Base-by-base conservation (phyloP, 129 eudicot species). In the Gnaphalium uliginosum region DNA sequence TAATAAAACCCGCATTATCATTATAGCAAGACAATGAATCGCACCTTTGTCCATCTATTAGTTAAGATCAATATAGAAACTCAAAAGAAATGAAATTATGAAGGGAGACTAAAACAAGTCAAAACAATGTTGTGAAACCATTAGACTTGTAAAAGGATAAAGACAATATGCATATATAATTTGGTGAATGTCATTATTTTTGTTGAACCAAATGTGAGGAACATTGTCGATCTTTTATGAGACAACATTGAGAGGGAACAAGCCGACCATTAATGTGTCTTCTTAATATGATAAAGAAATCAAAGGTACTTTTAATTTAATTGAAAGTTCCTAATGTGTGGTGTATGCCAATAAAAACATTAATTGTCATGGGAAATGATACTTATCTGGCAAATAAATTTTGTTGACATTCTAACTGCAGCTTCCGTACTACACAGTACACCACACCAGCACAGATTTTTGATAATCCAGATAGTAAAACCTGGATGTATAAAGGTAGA, bases 211-310 rank as follows among this genome's bases (percentile, higher is more conserved):
- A 46, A 13, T 46, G 18, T 46, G 53, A 46, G 53, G 53, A 46
- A 46, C 5, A 3, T 46, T 46, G 18, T 46, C 0, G 13, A 46
- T 14, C n/a, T 46, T 46, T 46, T 3, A 46, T 46, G 65, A 65
- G 50, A 75, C 79, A 75, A 65, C 39, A 50, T 65, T 50, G 53
- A 63, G 59, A 48, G 32, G 22, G 26, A 69, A 69, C 62, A 69
- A 26, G 60, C 19, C 22, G 15, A 23, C 22, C 53, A 46, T 14
- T 14, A 46, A 46, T 14, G 51, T 43, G 51, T 13, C 51, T 43
- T 43, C 18, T 14, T 11, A 43, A 43, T 43, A 43, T 2, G 51
- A 43, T 43, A 43, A 43, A 43, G 51, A 43, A 2, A 43, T 43
- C 18, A 43, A 43, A 11, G 5, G 51, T 43, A 43, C 51, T 43